Evolutionary conservation across 1,284 basidiomycete genomes (phyloP).

Genomic region (Leccinum variabile): DNA sequence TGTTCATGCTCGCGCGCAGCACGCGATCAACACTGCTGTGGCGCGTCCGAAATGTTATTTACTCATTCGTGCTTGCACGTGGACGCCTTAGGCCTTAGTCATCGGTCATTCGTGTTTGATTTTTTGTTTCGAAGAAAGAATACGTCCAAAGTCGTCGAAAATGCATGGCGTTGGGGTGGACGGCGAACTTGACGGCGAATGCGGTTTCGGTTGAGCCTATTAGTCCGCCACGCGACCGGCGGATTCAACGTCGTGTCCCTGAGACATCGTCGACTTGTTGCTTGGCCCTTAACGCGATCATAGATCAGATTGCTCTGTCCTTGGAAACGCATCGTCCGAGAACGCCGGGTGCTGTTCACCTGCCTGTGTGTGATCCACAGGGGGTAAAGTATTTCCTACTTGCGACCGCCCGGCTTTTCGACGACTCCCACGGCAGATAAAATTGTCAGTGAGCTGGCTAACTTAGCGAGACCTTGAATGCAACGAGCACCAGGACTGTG

Average conservation of each 20-base stretch:
- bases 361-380: conserved; percentile 1
- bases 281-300: neutral
- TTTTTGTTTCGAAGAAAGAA: neutral
- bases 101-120: neutral
- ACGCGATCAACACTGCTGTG: neutral
- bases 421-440: conserved; percentile 5
- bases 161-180: neutral
- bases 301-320: conserved; percentile 3
- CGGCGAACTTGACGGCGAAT: neutral
- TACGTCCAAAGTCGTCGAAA: neutral
- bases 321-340: conserved; percentile 7
- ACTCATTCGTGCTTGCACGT: conserved; percentile 4
- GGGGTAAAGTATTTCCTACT: neutral
- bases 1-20: neutral
- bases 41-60: conserved; percentile 2
- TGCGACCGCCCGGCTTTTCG: neutral
- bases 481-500: neutral
- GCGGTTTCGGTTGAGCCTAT: neutral
- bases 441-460: neutral
- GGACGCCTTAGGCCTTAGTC: neutral
- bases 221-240: neutral
- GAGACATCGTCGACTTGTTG: neutral
- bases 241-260: neutral
- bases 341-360: neutral
- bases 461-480: neutral